Conservation (phyloP, 1,139 yeast species). For the Scheffersomyces titani region DNA sequence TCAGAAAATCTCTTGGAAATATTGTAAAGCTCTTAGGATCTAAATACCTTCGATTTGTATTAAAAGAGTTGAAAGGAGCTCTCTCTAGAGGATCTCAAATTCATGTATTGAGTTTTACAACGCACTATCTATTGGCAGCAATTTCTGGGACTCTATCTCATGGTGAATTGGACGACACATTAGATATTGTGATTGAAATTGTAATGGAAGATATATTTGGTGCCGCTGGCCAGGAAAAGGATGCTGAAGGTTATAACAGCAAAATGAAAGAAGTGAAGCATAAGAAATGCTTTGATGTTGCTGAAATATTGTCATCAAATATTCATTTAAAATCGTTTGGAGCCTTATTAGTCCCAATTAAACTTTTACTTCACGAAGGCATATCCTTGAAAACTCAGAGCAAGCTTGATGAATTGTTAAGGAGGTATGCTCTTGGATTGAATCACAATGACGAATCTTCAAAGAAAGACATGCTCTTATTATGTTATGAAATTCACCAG, state of each 20-base stretch:
- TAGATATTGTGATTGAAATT: slow-evolving; percentile 61
- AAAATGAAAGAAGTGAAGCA: slow-evolving; percentile 90
- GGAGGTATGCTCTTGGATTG: slow-evolving; percentile 77
- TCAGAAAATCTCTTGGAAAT: slow-evolving; percentile 73
- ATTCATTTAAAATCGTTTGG: slow-evolving; percentile 62
- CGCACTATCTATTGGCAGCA: slow-evolving; percentile 68
- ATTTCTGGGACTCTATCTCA: slow-evolving; percentile 49
- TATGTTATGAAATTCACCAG: slow-evolving; percentile 73
- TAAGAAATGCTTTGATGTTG: slow-evolving; percentile 86
- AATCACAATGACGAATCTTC: slow-evolving; percentile 66
- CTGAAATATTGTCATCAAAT: slow-evolving; percentile 70
- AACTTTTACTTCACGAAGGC: slow-evolving; percentile 63
- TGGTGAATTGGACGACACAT: slow-evolving; percentile 78
- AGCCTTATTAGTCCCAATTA: slow-evolving; percentile 69
- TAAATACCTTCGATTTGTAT: slow-evolving; percentile 67
- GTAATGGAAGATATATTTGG: slow-evolving; percentile 95
- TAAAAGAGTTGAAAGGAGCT: slow-evolving; percentile 77
- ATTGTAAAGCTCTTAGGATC: slow-evolving; percentile 71
- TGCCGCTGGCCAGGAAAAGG: slow-evolving; percentile 90
- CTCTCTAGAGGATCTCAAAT: slow-evolving; percentile 89
- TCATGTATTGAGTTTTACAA: slow-evolving; percentile 88
- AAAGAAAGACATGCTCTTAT: slow-evolving; percentile 59
- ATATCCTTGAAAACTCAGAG: slow-evolving; percentile 68
- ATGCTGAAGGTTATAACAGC: slow-evolving; percentile 86
- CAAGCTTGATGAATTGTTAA: slow-evolving; percentile 75